Base-by-base conservation (phyloP, 139 green algal species). In the Chlorella sp. region DNA sequence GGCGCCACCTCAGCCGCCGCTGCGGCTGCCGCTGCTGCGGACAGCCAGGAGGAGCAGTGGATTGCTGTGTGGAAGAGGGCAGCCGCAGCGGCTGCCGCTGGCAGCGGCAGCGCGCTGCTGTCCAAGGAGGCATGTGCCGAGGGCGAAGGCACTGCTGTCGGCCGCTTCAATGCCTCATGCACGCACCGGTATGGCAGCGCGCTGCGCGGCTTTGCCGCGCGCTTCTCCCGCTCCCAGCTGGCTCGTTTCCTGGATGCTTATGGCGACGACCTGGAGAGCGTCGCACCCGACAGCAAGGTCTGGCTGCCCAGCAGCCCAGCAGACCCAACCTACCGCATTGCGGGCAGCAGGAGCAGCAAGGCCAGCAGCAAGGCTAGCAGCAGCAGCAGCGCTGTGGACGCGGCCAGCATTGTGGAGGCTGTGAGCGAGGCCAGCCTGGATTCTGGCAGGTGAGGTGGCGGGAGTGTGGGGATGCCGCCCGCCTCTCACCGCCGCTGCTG, bases 151-250 rank as follows among this genome's bases (percentile, higher is more conserved):
- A 0, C 11, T 0, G 13, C 5, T 18, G 17, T 34, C 62, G 80
- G 81, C 17, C 69, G 81, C 25, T 87, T 87, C 72, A 87, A 87
- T 38, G 82, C 60, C 57, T 70, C 51, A 12, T 87, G 82, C 71
- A 82, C 60, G 13, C 72, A 82, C 57, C 72, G 41, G 23, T 87
- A 78, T 44, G n/a, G 30, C 25, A 5, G 72, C 0, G 36, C 62
- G 21, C 55, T 87, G 18, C 28, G 20, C 13, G 82, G 82, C 36
- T 87, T 87, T 69, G 41, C 82, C 1, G 82, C 72, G 11, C 26
- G 57, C 30, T 87, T 87, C 44, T 26, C 64, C 4, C 57, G 82
- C 4, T 18, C 23, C 1, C 71, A 87, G 71, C 72, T 87, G 82
- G 72, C 41, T 0, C 41, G 20, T 23, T 87, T 82, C 26, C 39